These are phyloP conservation scores for Colletotrichum gloeosporioides DNA, from an alignment of 2,329 filamentous ascomycete genomes.

Conservation along the genomic window DNA sequence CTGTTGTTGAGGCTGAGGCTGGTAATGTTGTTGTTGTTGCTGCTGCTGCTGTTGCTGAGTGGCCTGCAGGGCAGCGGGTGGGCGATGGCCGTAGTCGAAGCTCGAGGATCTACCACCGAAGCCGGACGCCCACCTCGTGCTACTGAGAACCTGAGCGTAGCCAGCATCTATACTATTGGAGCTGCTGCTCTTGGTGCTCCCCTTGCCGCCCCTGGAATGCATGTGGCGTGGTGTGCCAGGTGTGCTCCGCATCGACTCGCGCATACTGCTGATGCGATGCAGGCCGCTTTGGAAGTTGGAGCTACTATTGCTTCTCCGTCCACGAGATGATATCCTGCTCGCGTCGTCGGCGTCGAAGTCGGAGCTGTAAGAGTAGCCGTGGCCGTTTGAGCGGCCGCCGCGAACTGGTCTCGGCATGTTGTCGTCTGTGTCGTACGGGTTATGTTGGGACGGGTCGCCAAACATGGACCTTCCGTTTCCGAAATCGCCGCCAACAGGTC, in stretches of 20 bases:
- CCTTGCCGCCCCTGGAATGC: constrained; percentile 64
- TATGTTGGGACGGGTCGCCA: constrained; percentile 14
- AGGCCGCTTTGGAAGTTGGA: constrained; percentile 70
- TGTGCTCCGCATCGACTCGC: constrained; percentile 46
- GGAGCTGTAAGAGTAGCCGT: constrained; percentile 63
- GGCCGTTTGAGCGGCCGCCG: constrained; percentile 22
- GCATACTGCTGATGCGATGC: constrained; percentile 68
- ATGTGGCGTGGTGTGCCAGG: constrained; percentile 48
- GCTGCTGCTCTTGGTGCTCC: constrained; percentile 77
- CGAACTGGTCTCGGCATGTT: constrained; percentile 17
- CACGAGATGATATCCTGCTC: constrained; percentile 61
- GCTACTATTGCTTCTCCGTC: constrained; percentile 80
- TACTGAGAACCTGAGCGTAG: constrained; percentile 61
- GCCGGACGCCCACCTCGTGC: constrained; percentile 62
- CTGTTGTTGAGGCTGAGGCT: constrained; percentile 11
- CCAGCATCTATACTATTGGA: constrained; percentile 71
- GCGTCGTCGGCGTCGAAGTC: constrained; percentile 64
- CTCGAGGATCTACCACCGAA: constrained; percentile 69
- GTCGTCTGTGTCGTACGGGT: constrained; percentile 21
- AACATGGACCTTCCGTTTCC: constrained; percentile 1
- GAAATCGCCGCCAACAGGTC: neutral
- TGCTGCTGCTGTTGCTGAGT: constrained; percentile 25
- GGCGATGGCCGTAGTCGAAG: constrained; percentile 69
- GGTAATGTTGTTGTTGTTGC: neutral
- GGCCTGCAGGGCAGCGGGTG: constrained; percentile 28